Base-by-base conservation (phyloP, 148 eudicot species). In the Fallopia convolvulus region DNA sequence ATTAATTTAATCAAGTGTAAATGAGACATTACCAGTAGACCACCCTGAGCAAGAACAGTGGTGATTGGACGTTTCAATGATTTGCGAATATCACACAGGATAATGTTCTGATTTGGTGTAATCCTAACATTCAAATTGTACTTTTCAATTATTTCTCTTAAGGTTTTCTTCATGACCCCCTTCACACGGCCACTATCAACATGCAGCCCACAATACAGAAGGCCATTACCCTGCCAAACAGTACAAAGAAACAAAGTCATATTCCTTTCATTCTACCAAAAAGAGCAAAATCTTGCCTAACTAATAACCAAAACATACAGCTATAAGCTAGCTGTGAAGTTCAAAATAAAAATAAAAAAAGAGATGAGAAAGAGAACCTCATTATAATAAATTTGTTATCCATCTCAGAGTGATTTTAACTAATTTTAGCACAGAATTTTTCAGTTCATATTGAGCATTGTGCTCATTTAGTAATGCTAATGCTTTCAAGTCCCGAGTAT, bases 71-170 rank as follows among this genome's bases (percentile, higher is more conserved):
- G 86, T 74, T 83, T 94, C 96, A 96, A 94, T 52, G 94, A 80
- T 26, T 63, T 86, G 42, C 80, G 86, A 63, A 95, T 82, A 83
- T 86, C 97, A 70, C 99, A 92, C 65, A 95, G 86, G 77, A 95
- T 81, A 63, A 95, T 87, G 82, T 92, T 95, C 84, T 95, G 99
- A 83, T 95, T 95, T 70, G 97, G 91, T 8, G 97, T 95, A 76
- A 95, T 91, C n/a, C 97, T 97, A 60, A 92, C 97, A 86, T 87
- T 86, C 90, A 95, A 83, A 52, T 92, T 88, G 79, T 95, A 91
- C 77, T 94, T 92, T 84, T 95, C 97, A 80, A 95, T 92, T 21
- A 92, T 81, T 83, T 92, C 97, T 82, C 97, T 83, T 70, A 92
- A 80, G 72, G 93, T 86, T 80, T 77, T 88, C 92, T 92, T 94